Evolutionary conservation across 1,284 basidiomycete species (phyloP).

Genomic region (Phylloporus gajari): DNA sequence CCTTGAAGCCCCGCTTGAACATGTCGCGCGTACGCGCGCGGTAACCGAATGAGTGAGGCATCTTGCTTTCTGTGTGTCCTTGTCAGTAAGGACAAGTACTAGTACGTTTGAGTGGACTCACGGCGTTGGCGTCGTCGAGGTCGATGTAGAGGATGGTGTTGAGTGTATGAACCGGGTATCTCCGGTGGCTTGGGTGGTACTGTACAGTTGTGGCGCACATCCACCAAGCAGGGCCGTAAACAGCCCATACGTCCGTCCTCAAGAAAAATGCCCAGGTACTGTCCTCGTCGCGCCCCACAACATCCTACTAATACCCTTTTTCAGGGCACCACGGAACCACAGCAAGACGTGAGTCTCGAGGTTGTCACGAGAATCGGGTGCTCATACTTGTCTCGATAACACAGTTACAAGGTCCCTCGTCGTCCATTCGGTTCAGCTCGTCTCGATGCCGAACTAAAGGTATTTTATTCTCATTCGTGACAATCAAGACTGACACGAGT

Average conservation of each 20-base stretch:
- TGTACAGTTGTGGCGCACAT: slow-evolving; percentile 57
- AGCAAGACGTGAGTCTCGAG: slow-evolving; percentile 89
- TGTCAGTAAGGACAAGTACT: slow-evolving; percentile 27
- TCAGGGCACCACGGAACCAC: slow-evolving; percentile 88
- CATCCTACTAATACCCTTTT: slow-evolving; percentile 48
- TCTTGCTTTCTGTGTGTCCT: slow-evolving; percentile 68
- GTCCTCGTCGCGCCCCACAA: slow-evolving; percentile 37
- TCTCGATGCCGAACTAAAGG: slow-evolving; percentile 99
- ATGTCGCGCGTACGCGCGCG: slow-evolving; percentile 99
- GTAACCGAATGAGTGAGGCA: slow-evolving; percentile 99
- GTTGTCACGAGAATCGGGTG: slow-evolving; percentile 75
- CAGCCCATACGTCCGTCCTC: slow-evolving; percentile 56
- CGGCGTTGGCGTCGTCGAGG: slow-evolving; percentile 54
- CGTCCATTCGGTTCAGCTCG: slow-evolving; percentile 97
- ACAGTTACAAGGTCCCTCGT: slow-evolving; percentile 97
- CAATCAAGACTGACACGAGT: slow-evolving; percentile 14
- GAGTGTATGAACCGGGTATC: slow-evolving; percentile 43
- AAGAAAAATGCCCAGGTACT: slow-evolving; percentile 86
- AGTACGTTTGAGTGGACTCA: slow-evolving; percentile 43
- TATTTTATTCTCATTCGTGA: slow-evolving; percentile 46
- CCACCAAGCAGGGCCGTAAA: slow-evolving; percentile 15
- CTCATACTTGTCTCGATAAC: slow-evolving; percentile 56
- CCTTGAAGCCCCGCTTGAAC: slow-evolving; percentile 98
- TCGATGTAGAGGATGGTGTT: slow-evolving; percentile 49
- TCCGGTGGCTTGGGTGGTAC: slow-evolving; percentile 54